Base-by-base conservation (phyloP, 331 rosid species). In the Pyrus hybrid region DNA sequence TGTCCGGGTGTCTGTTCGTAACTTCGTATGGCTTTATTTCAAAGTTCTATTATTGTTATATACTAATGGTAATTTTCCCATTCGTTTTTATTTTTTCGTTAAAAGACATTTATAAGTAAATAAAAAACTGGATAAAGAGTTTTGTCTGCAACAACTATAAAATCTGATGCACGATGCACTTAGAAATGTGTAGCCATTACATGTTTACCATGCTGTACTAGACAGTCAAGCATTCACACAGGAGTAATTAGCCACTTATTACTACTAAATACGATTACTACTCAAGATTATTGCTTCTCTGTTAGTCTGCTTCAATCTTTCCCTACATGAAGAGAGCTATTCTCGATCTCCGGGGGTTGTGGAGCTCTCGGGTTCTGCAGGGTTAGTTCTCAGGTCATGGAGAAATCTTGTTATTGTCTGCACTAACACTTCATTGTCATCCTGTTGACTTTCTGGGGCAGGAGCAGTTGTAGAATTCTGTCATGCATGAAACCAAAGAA, bases 321-420 rank as follows among this genome's bases (percentile, higher is more conserved):
- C 10, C 28, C 63, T 2, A 2, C 63, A 22, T 13, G 32, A 25
- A 23, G 20, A 54, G 28, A 14, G 6, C 32, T 71, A 53, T 3
- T 79, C 67, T 56, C 28, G 49, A 14, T 22, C 65, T 25, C 25
- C 9, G 17, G 69, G 25, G 54, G 4, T 58, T 0, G 32, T 17
- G 4, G 77, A 74, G 74, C 49, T 61, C 3, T 8, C 75, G 4
- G 54, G 28, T 26, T 82, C 73, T 13, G 58, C 41, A 18, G 81
- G 69, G 57, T 63, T 72, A 2, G 74, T 73, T 32, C 57, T 77
- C 22, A 77, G 47, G 75, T 85, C 89, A 14, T 82, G 63, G 28
- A 82, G 87, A 30, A 83, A 83, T 64, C 72, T 86, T 25, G 85
- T 75, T 37, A 86, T 79, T 28, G 81, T 86, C 49, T 83, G 82